phyloP scores from a whole-genome alignment of 768 basidiomycete genomes.

The Coprinopsis cinerea region DNA sequence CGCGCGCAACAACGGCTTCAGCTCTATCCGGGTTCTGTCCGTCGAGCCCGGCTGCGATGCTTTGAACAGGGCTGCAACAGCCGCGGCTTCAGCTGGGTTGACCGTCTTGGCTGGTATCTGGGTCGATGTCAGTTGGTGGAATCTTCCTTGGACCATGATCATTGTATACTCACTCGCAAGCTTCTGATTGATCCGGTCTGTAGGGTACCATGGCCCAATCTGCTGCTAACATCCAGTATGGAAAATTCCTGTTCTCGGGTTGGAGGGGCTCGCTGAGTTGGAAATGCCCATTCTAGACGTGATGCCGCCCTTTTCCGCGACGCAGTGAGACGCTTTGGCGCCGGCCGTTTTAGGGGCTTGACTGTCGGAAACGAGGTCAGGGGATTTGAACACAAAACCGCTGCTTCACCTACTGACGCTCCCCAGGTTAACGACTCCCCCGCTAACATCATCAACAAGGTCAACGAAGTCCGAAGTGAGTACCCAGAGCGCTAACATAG shows the following conservation, averaged over 20 bases:
- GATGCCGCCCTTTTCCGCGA: constrained; percentile 29
- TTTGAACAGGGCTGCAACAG: constrained; percentile 27
- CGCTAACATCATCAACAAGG: constrained; percentile 29
- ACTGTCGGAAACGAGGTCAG: constrained; percentile 33
- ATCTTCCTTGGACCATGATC: not conserved
- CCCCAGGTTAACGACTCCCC: constrained; percentile 24
- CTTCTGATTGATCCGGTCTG: not conserved
- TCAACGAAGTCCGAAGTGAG: constrained; percentile 29
- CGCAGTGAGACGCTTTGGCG: constrained; percentile 27
- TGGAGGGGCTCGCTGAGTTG: not conserved
- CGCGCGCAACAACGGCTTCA: constrained; percentile 27
- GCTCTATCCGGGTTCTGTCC: constrained; percentile 28
- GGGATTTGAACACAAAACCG: not conserved
- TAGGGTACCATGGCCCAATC: constrained; percentile 26
- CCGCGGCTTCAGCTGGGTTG: constrained; percentile 25
- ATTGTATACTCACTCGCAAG: not conserved
- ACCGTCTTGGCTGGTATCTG: constrained; percentile 30
- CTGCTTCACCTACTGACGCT: not conserved
- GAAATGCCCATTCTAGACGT: constrained; percentile 18
- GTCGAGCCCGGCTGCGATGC: constrained; percentile 36
- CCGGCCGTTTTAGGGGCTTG: constrained; percentile 27
- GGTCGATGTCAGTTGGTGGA: constrained; percentile 18
- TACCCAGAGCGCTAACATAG: not conserved
- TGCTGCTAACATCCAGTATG: constrained; percentile 25
- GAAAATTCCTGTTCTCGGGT: not conserved